Percentiles rank a stretch among this genome's conserved stretches.
Evolutionary conservation across 495 filamentous ascomycete species (phyloP).

Genomic region (Tirmania nivea): DNA sequence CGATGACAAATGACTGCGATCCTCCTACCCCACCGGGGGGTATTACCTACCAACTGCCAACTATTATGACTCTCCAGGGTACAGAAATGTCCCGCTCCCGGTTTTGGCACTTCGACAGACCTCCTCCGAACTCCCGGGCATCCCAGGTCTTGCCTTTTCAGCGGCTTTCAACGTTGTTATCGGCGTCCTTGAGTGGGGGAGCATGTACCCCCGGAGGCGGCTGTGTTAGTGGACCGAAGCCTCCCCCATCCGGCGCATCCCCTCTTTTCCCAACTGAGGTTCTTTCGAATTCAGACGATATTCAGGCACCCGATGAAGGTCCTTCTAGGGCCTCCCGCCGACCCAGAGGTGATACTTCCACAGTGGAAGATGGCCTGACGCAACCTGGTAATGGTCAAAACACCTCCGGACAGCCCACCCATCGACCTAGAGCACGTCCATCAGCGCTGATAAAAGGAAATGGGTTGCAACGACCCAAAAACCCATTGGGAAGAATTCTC

Average conservation of each 20-base stretch:
- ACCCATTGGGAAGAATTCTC: not conserved
- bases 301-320: not conserved
- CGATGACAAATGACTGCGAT: too few species aligned
- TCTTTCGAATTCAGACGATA: too few species aligned
- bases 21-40: too few species aligned
- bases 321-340: not conserved
- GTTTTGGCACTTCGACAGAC: not conserved
- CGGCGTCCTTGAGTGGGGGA: not conserved
- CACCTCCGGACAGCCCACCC: too few species aligned
- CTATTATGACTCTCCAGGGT: not conserved
- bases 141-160: not conserved
- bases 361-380: too few species aligned
- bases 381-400: too few species aligned
- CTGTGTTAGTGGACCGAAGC: not conserved
- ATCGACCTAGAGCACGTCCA: not conserved
- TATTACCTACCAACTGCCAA: too few species aligned
- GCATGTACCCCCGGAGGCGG: not conserved
- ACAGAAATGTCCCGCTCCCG: not conserved
- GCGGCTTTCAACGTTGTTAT: not conserved
- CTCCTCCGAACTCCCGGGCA: not conserved
- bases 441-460: not conserved
- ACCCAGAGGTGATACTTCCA: too few species aligned
- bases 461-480: not conserved
- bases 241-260: too few species aligned
- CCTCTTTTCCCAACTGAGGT: too few species aligned